Evolutionary conservation across 2,329 filamentous ascomycete genomes (phyloP), one percentile per base, ranked within the genome.

Genomic region (Hirsutella thompsonii): DNA sequence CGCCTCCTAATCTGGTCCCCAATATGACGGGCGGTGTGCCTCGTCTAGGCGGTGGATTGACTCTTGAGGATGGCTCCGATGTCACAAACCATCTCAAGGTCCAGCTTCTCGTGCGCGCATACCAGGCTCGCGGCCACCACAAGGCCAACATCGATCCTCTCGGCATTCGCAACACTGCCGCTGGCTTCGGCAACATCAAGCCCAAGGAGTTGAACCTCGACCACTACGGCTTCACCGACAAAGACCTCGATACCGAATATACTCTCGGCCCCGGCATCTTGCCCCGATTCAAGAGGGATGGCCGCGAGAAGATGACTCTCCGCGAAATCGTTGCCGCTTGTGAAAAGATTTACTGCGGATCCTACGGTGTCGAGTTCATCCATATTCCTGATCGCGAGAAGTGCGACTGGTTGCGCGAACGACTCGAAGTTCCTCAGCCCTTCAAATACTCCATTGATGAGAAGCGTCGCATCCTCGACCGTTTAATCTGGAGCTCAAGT

Each of bases 401-500:
- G 66, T 98, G 92, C 69, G 92, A 98, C 67, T 98, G 92, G 92
- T 79, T 98, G 47, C 81, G 92, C 55, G 85, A 94, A 66, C 86
- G 92, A 48, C 75, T 96, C 53, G 92, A 98, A 69, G 83, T 96
- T 39, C 90, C 90, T 36, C 77, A 82, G 54, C 88, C 92, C 11
- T 98, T 94, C 76, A 93, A 93, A 65, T 96, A 95, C 71, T 93
- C 87, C 1, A 83, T 94, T 45, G 92, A 96, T 56, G 92, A 98
- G 74, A 98, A 98, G 78, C 85, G 92, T 58, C 81, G 92, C 51
- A 94, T 98, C 52, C 76, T 98, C 51, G 92, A 98, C 67, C 86
- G 92, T 58, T 73, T 98, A 49, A 98, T 98, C 63, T 98, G 92
- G 92, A 90, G 86, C 61, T 94, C 89, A 49, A 95, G 87, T 66